Conservation (phyloP, 2,329 filamentous ascomycete genomes). For the Aspergillus neotritici region DNA sequence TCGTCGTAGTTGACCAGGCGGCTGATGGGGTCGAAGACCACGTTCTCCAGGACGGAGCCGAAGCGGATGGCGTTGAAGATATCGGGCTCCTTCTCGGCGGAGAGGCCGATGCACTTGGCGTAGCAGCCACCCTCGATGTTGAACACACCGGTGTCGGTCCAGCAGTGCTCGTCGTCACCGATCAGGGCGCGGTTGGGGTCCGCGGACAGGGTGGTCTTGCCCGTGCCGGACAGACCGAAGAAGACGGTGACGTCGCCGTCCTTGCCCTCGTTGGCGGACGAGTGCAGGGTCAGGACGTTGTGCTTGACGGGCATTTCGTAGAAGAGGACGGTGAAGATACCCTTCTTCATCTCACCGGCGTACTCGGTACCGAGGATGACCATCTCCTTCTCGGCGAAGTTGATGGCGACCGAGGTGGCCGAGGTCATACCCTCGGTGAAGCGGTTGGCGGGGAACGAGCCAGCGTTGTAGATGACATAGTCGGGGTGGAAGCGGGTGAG, state of each 20-base stretch:
- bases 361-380: conserved; percentile 99
- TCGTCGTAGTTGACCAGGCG: conserved; percentile 95
- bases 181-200: conserved; percentile 95
- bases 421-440: conserved; percentile 99
- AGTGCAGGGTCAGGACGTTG: conserved; percentile 97
- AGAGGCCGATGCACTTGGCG: conserved; percentile 96
- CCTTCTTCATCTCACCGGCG: conserved; percentile 96
- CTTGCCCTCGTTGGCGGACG: conserved; percentile 94
- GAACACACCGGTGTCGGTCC: conserved; percentile 94
- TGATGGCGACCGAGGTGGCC: conserved; percentile 94
- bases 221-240: conserved; percentile 97
- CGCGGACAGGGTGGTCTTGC: conserved; percentile 96
- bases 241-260: conserved; percentile 95
- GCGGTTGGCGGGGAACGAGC: conserved; percentile 96
- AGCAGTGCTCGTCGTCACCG: conserved; percentile 99
- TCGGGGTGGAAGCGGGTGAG: conserved; percentile 97
- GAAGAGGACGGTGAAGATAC: conserved; percentile 97
- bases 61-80: conserved; percentile 95
- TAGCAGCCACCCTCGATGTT: conserved; percentile 99
- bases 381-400: conserved; percentile 99
- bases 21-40: conserved; percentile 88
- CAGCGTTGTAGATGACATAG: conserved; percentile 99
- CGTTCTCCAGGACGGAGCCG: conserved; percentile 96
- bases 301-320: conserved; percentile 99
- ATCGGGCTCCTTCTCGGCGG: conserved; percentile 97